phyloP scores from a whole-genome alignment of 2,329 filamentous ascomycete species.

The Septoria linicola region DNA sequence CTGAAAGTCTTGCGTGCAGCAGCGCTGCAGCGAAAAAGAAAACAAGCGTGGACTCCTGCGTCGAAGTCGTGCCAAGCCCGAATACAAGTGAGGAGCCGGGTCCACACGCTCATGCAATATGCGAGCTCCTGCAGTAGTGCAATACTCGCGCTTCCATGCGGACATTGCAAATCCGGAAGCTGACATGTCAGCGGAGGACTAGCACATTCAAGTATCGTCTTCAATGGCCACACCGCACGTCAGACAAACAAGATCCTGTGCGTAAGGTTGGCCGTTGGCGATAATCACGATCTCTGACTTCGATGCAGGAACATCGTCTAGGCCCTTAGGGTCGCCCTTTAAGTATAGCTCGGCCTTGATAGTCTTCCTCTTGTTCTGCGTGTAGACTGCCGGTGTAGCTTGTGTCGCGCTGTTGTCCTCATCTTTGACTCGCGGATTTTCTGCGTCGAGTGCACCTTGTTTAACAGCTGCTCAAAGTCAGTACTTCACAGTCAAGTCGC shows the following conservation, averaged over 20 bases:
- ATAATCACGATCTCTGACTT: constrained; percentile 34
- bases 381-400: constrained; percentile 1
- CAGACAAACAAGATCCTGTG: constrained; percentile 33
- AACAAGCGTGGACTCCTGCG: too few relatives aligned
- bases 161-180: background rate
- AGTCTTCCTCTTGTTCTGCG: constrained; percentile 13
- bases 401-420: constrained; percentile 12
- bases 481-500: background rate
- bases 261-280: constrained; percentile 26
- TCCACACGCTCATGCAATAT: constrained; percentile 13
- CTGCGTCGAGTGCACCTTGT: constrained; percentile 1
- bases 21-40: too few relatives aligned
- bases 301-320: constrained; percentile 15
- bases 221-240: constrained; percentile 30
- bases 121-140: background rate
- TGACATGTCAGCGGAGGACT: background rate
- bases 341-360: constrained; percentile 31
- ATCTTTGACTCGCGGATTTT: constrained; percentile 13
- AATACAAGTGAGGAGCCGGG: constrained; percentile 1
- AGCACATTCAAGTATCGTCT: constrained; percentile 20
- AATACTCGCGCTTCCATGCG: background rate
- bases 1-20: background rate
- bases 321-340: constrained; percentile 24
- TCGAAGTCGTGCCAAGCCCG: too few relatives aligned
- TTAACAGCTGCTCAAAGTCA: constrained; percentile 21